A percentile compares a stretch with the other conserved stretches of the same genome.
phyloP scores from a whole-genome alignment of 495 filamentous ascomycete species.

The Penicillium dipodomyicola region DNA sequence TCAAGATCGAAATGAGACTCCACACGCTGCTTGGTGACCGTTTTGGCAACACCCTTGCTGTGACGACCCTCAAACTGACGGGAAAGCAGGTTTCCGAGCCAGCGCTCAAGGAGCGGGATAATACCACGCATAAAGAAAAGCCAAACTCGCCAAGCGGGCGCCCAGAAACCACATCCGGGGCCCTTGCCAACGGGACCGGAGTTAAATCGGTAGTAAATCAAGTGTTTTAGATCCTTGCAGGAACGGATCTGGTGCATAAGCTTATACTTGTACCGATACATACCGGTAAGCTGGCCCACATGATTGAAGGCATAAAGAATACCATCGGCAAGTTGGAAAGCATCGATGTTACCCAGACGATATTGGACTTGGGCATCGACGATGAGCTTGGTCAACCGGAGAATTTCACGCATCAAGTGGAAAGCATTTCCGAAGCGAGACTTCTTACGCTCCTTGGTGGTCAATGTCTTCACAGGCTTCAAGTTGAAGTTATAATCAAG shows the following conservation, averaged over 20 bases:
- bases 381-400: constrained; percentile 96
- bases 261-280: constrained; percentile 99
- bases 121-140: constrained; percentile 99
- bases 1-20: constrained; percentile 99
- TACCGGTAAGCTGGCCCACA: constrained; percentile 96
- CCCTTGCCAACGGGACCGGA: constrained; percentile 97
- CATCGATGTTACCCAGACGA: constrained; percentile 95
- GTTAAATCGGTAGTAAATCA: constrained; percentile 99
- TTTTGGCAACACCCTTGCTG: constrained; percentile 99
- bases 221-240: constrained; percentile 98
- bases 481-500: constrained; percentile 99
- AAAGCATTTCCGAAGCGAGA: constrained; percentile 99
- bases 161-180: constrained; percentile 99
- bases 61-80: constrained; percentile 98
- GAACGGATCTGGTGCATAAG: constrained; percentile 99
- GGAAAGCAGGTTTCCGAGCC: constrained; percentile 95
- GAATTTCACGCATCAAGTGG: constrained; percentile 97
- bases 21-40: constrained; percentile 97
- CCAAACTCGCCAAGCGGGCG: constrained; percentile 98
- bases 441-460: constrained; percentile 99
- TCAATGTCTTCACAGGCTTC: constrained; percentile 98
- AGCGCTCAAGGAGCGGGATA: constrained; percentile 92
- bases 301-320: constrained; percentile 99
- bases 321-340: constrained; percentile 97
- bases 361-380: constrained; percentile 99